phyloP scores from a whole-genome alignment of 2,329 filamentous ascomycete genomes.

The Monilinia aucupariae region DNA sequence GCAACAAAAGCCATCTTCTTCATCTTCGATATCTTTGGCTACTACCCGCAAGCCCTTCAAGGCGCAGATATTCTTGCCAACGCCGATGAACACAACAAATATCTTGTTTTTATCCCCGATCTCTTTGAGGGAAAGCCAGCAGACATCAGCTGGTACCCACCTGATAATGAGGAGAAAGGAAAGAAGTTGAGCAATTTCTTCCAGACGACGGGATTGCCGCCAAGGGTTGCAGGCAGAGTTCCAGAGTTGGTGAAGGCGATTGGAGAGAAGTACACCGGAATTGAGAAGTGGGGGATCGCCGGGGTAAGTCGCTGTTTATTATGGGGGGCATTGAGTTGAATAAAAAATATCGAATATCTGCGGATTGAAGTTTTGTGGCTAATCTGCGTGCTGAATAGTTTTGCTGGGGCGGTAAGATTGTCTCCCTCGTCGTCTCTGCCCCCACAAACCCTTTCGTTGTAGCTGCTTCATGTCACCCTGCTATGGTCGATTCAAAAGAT shows the following conservation, averaged over 20 bases:
- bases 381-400: slow-evolving; percentile 21
- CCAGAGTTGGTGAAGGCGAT: slow-evolving; percentile 46
- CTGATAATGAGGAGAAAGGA: slow-evolving; percentile 57
- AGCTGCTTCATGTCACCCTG: slow-evolving; percentile 51
- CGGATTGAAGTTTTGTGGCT: neutral
- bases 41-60: slow-evolving; percentile 64
- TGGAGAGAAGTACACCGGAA: slow-evolving; percentile 46
- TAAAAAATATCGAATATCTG: neutral
- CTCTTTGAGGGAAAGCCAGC: slow-evolving; percentile 65
- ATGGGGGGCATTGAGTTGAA: neutral
- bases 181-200: slow-evolving; percentile 55
- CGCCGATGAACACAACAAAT: slow-evolving; percentile 53
- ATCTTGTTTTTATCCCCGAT: slow-evolving; percentile 87
- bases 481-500: slow-evolving; percentile 59
- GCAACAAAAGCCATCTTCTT: slow-evolving; percentile 54
- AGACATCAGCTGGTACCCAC: slow-evolving; percentile 50
- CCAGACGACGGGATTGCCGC: slow-evolving; percentile 28
- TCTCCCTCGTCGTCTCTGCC: slow-evolving; percentile 24
- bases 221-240: slow-evolving; percentile 42
- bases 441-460: slow-evolving; percentile 44
- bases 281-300: slow-evolving; percentile 42
- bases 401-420: slow-evolving; percentile 36
- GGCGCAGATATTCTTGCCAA: slow-evolving; percentile 61
- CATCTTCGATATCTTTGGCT: slow-evolving; percentile 62
- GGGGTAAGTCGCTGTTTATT: slow-evolving; percentile 22